phyloP scores from a whole-genome alignment of 225 moss, liverwort and hornwort genomes.

The Pseudisothecium myosuroides region DNA sequence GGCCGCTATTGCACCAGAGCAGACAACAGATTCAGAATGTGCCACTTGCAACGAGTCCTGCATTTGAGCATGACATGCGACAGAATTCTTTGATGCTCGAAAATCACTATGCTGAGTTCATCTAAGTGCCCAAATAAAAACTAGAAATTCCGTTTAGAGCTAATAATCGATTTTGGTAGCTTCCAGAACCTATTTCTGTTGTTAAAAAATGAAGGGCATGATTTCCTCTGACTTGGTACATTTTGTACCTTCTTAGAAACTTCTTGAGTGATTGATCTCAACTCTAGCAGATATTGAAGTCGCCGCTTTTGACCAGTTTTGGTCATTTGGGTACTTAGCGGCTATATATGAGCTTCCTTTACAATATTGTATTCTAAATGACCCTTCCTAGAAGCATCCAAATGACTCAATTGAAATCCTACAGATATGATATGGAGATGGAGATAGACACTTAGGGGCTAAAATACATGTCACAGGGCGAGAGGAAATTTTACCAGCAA shows the following conservation, averaged over 20 bases:
- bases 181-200: not conserved
- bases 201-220: not conserved
- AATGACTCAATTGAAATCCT: not conserved
- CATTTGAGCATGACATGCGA: not conserved
- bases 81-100: not conserved
- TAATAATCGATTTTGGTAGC: not conserved
- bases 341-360: not conserved
- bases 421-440: not conserved
- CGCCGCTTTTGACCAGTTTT: not conserved
- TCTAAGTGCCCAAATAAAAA: not conserved
- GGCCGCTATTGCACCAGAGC: conserved; percentile 10
- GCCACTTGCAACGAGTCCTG: not conserved
- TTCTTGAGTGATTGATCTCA: not conserved
- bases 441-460: not conserved
- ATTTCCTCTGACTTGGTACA: not conserved
- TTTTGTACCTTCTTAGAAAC: not conserved
- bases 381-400: not conserved
- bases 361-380: not conserved
- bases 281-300: not conserved
- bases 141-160: no score
- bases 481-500: conserved; percentile 15
- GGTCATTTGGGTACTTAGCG: not conserved
- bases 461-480: not conserved
- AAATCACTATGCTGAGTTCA: not conserved
- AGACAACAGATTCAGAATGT: not conserved